Evolutionary conservation across 1,284 basidiomycete genomes (phyloP), one percentile per base, ranked within the genome.

Genomic region (Entoloma clypeatum): DNA sequence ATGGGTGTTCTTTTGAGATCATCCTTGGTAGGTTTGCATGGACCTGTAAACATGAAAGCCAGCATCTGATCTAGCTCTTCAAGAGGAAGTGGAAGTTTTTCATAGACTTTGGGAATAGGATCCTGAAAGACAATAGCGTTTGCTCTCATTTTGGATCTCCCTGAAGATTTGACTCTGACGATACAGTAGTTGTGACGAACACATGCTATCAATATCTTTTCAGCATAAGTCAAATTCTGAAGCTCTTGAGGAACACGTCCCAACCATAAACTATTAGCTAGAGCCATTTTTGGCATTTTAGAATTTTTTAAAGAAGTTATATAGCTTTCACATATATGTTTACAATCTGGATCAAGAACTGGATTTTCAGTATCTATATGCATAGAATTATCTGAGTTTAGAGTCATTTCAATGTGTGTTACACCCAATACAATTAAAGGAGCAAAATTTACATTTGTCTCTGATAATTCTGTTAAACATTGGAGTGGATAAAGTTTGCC

Each of bases 251-350:
- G 60, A 5, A 59, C 49, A 7, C 44, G 16, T 13, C 60, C 60
- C 24, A 62, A 3, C 60, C 60, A 62, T 5, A 59, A 28, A 10
- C 49, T 46, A 41, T 52, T 54, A 16, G 55, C 58, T n/a, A 62
- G 34, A 7, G 59, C 52, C 13, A 34, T 21, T 2, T 26, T 17
- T 5, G 60, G 60, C 4, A 50, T 27, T 25, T 43, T 43, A 1
- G 46, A 43, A 5, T 53, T 47, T 9, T 27, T 5, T n/a, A 56
- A n/a, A 21, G 27, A 21, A 0, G n/a, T 14, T 14, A 29, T 6
- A 35, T 49, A 55, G 5, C 21, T 9, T 11, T 35, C 13, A 41
- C 57, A 59, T 7, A 55, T 41, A 5, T 26, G 11, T 3, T 27
- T 18, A 24, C 51, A 51, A 0, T 19, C 7, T 9, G 28, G 6